Base-by-base conservation (phyloP, 352 stramenopile genomes). In the Pythium sukuiense region DNA sequence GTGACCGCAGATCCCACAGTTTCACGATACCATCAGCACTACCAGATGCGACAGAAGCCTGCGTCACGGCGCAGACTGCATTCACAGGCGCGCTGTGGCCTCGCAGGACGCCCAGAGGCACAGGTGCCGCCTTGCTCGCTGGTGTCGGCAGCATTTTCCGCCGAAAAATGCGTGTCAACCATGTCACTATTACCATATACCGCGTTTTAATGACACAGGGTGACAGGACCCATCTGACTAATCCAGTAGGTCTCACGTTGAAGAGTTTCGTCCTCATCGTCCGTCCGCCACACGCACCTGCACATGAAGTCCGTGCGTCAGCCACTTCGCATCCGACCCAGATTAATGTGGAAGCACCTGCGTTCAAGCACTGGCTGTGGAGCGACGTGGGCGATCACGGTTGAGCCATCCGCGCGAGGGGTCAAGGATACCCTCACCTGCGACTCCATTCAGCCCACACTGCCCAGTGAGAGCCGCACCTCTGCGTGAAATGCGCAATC, bases 1-100 rank as follows among this genome's bases (percentile, higher is more conserved):
- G 80, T 48, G 80, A 75, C 20, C 68, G 76, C 48, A 95, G 61
- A 65, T 89, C 70, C 87, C 87, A 95, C 26, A 95, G 65, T 64
- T 90, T 93, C 27, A 95, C 72, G 12, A 70, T 62, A 6, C 87
- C 87, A 50, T 95, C 81, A 1, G 79, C 87, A 26, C 64, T 68
- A 0, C 83, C 84, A 16, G 87, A 93, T 0, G 83, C 69, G 30
- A 92, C 20, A 2, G 32, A 60, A 0, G 73, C 77, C 6, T 57
- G 11, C 1, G 72, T 65, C 6, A 93, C 39, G n/a, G 90, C 90
- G 41, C 72, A 63, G 8, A 82, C 77, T 52, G 72, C 64, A 68
- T 95, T 91, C 48, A 92, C 80, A 3, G 87, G 71, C 2, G 65
- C 73, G 33, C 73, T 60, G 33, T 95, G 87, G 64, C 87, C 87